A percentile compares a stretch with the other conserved stretches of the same genome.
phyloP scores from a whole-genome alignment of 306 rosid species.

The Cajanus cajan region DNA sequence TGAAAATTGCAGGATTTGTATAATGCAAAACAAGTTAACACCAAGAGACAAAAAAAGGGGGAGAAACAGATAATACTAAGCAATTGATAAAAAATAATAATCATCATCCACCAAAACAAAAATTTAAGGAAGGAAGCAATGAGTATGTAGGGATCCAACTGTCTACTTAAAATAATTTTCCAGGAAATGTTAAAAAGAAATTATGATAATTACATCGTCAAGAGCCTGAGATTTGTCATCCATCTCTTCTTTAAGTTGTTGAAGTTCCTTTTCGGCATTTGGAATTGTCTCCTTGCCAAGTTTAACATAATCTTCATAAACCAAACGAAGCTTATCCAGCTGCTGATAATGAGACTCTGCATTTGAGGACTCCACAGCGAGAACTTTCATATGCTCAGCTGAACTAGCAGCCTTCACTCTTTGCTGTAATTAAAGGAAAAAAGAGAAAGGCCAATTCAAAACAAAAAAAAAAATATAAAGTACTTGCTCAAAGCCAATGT shows the following conservation, averaged over 20 bases:
- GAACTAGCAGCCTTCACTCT: slow-evolving; percentile 79
- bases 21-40: slow-evolving; percentile 8
- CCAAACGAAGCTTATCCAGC: slow-evolving; percentile 82
- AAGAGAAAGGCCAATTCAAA: slow-evolving; percentile 29
- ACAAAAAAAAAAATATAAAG: background rate
- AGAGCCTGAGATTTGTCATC: slow-evolving; percentile 71
- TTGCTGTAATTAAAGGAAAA: slow-evolving; percentile 61
- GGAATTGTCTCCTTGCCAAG: slow-evolving; percentile 76
- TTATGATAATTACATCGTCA: slow-evolving; percentile 68
- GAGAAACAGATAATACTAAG: background rate
- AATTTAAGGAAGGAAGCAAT: background rate
- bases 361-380: slow-evolving; percentile 65
- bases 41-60: background rate
- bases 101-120: background rate
- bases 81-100: slow-evolving; percentile 4
- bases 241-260: slow-evolving; percentile 61
- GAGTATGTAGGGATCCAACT: background rate
- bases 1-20: slow-evolving; percentile 28
- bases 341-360: slow-evolving; percentile 83
- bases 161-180: slow-evolving; percentile 17
- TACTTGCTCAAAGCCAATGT: slow-evolving; percentile 9
- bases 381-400: slow-evolving; percentile 75
- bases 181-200: slow-evolving; percentile 22
- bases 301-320: slow-evolving; percentile 84
- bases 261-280: slow-evolving; percentile 68